Conservation (phyloP, 2,329 filamentous ascomycete genomes). For the Furcasterigmium furcatum region DNA sequence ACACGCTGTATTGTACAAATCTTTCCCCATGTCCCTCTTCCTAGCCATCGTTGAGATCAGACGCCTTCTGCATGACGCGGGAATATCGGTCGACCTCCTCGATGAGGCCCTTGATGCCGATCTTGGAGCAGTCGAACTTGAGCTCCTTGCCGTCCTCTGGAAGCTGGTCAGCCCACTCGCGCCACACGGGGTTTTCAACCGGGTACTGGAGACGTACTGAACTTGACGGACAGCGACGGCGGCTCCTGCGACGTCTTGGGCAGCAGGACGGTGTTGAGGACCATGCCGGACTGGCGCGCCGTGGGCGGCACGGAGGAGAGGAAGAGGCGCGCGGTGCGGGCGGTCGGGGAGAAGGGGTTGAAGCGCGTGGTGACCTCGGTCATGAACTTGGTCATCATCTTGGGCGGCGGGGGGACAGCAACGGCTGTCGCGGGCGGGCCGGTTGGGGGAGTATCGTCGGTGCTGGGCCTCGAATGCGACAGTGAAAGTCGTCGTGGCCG, state of each 20-base stretch:
- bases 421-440: background rate
- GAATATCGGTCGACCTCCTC: constrained; percentile 92
- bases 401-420: constrained; percentile 16
- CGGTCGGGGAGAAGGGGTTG: constrained; percentile 81
- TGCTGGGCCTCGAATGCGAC: background rate
- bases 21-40: background rate
- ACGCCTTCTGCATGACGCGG: constrained; percentile 74
- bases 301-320: constrained; percentile 80
- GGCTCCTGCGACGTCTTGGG: constrained; percentile 66
- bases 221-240: constrained; percentile 73
- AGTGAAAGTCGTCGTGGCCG: background rate
- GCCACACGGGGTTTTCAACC: too few relatives aligned
- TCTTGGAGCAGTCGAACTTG: constrained; percentile 73
- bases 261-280: constrained; percentile 74
- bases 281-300: constrained; percentile 69
- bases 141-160: constrained; percentile 92
- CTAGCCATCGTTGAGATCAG: constrained; percentile 61
- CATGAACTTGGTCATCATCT: constrained; percentile 83
- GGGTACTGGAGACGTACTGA: constrained; percentile 58
- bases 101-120: constrained; percentile 81
- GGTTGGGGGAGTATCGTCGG: background rate
- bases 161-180: background rate
- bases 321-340: constrained; percentile 83
- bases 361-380: constrained; percentile 83
- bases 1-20: constrained; percentile 3